A percentile compares a stretch with the other conserved stretches of the same genome.
phyloP scores from a whole-genome alignment of 1,139 yeast genomes.

The Saccharomyces pastorianus region DNA sequence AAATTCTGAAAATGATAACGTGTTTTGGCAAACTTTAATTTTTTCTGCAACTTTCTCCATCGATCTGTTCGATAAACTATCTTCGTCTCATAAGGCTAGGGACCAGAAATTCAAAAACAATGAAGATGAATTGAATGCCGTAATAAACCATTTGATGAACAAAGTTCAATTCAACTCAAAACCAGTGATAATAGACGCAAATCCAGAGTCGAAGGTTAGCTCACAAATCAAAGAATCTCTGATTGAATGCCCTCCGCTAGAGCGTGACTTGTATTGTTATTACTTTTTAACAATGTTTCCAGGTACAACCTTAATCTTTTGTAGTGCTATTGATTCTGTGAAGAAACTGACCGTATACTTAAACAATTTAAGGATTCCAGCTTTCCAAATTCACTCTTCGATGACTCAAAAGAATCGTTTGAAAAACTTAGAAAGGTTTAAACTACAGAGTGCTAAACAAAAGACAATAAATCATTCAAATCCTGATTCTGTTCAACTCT shows the following conservation, averaged over 20 bases:
- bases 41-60: conserved; percentile 91
- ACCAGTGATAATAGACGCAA: conserved; percentile 70
- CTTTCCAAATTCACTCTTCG: conserved; percentile 82
- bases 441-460: conserved; percentile 41
- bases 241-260: conserved; percentile 84
- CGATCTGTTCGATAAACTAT: conserved; percentile 71
- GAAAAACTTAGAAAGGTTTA: conserved; percentile 70
- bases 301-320: conserved; percentile 84
- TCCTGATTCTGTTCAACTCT: conserved; percentile 11
- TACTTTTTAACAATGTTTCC: conserved; percentile 82
- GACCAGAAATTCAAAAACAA: conserved; percentile 33
- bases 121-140: conserved; percentile 46
- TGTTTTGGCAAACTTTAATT: conserved; percentile 81
- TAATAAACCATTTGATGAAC: conserved; percentile 47
- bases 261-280: conserved; percentile 83
- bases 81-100: conserved; percentile 36
- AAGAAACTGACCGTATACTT: conserved; percentile 74
- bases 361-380: conserved; percentile 58
- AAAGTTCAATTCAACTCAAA: conserved; percentile 54
- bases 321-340: conserved; percentile 90
- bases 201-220: conserved; percentile 78
- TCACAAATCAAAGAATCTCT: conserved; percentile 73
- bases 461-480: background rate
- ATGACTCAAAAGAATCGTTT: conserved; percentile 94
- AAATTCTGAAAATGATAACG: conserved; percentile 14